Conservation (phyloP, 2,329 filamentous ascomycete genomes). For the Penicillium digitatum region DNA sequence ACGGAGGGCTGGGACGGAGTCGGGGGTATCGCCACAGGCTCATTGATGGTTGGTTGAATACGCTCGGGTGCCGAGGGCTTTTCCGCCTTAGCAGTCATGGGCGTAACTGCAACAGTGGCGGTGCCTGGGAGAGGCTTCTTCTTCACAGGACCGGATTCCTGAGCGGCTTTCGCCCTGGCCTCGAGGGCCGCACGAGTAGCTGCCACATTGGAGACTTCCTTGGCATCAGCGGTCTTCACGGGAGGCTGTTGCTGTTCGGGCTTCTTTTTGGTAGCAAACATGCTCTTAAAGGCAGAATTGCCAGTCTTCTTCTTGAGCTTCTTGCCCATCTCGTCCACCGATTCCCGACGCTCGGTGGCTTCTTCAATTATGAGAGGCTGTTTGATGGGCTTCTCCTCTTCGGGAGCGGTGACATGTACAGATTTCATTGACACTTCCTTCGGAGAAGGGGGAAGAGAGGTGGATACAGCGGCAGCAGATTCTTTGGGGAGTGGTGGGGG, state of each 20-base stretch:
- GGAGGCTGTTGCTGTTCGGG: constrained; percentile 29
- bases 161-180: constrained; percentile 34
- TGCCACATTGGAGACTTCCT: constrained; percentile 38
- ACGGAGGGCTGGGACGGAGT: constrained; percentile 1
- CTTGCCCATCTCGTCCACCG: constrained; percentile 35
- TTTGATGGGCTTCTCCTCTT: constrained; percentile 19
- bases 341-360: constrained; percentile 30
- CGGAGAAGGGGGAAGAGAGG: constrained; percentile 26
- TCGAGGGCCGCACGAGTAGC: constrained; percentile 44
- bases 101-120: constrained; percentile 4
- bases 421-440: constrained; percentile 24
- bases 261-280: constrained; percentile 44
- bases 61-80: constrained; percentile 12
- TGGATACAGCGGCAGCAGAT: constrained; percentile 14
- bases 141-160: constrained; percentile 30
- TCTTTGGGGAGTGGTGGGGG: constrained; percentile 34
- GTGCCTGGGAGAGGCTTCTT: constrained; percentile 33
- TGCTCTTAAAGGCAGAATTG: constrained; percentile 42
- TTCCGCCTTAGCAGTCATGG: constrained; percentile 1
- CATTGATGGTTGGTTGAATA: constrained; percentile 17
- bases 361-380: constrained; percentile 21
- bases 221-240: constrained; percentile 33
- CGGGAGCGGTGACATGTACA: constrained; percentile 9
- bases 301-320: constrained; percentile 45
- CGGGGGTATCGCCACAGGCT: constrained; percentile 16